Conservation (phyloP, 345 rosid species). For the Angophora floribunda region DNA sequence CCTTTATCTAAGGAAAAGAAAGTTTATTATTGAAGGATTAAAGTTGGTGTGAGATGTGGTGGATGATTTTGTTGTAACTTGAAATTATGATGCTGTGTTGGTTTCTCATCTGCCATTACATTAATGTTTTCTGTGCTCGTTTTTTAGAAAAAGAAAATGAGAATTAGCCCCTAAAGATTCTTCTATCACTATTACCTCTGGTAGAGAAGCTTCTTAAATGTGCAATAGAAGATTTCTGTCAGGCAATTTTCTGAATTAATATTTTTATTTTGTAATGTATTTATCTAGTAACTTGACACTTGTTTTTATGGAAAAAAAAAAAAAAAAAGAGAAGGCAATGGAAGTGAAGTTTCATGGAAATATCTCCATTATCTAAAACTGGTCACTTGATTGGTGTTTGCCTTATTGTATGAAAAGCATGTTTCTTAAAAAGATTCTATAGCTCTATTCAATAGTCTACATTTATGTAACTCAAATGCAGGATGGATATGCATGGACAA, state of each 20-base stretch:
- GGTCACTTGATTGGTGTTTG: neutral
- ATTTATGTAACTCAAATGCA: constrained; percentile 14
- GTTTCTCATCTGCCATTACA: neutral
- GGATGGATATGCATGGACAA: constrained; percentile 83
- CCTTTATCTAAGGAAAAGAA: neutral
- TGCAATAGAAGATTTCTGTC: neutral
- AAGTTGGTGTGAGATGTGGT: neutral
- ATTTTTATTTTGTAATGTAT: neutral
- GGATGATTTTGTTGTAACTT: neutral
- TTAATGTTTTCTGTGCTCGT: neutral
- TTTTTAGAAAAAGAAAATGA: neutral
- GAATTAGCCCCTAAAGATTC: neutral
- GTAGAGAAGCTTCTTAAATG: neutral
- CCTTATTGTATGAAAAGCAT: neutral
- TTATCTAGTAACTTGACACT: neutral
- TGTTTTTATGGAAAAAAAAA: neutral
- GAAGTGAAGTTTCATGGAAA: neutral
- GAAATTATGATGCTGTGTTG: neutral
- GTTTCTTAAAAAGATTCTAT: neutral
- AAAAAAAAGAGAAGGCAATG: neutral
- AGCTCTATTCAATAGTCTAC: neutral
- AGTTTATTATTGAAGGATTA: neutral
- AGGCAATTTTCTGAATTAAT: neutral
- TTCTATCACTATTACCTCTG: neutral
- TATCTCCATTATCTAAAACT: neutral